These are phyloP conservation scores for Penicillium verhagenii DNA, from an alignment of 495 filamentous ascomycete species.

Conservation along the genomic window DNA sequence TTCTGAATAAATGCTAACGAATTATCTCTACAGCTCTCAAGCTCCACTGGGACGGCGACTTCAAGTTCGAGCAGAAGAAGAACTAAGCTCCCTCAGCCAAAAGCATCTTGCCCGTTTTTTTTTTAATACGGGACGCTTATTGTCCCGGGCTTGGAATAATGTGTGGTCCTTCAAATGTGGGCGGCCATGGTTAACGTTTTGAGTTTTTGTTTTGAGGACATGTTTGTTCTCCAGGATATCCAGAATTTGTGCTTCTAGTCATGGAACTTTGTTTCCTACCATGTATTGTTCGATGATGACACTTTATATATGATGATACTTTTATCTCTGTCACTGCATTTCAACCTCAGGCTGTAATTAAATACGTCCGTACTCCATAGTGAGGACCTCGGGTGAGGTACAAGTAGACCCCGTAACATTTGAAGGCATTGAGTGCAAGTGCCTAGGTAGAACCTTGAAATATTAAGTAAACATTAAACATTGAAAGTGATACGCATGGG, in stretches of 20 bases:
- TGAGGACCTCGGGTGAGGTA: too few species aligned
- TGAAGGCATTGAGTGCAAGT: too few species aligned
- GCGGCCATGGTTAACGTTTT: slow-evolving; percentile 17
- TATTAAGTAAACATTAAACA: too few species aligned
- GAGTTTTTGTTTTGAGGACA: slow-evolving; percentile 13
- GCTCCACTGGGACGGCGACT: slow-evolving; percentile 32
- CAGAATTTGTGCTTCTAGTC: slow-evolving; percentile 16
- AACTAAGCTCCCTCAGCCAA: slow-evolving; percentile 6
- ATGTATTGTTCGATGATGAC: slow-evolving; percentile 11
- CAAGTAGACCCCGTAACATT: too few species aligned
- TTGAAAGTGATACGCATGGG: too few species aligned
- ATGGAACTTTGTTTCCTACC: slow-evolving; percentile 5
- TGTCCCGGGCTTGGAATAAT: slow-evolving; percentile 6
- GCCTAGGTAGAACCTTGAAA: too few species aligned
- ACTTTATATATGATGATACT: neutral
- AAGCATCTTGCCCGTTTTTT: neutral
- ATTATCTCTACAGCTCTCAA: slow-evolving; percentile 20
- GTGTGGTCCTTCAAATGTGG: slow-evolving; percentile 3
- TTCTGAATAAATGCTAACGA: neutral
- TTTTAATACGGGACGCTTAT: neutral
- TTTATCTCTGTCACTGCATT: too few species aligned
- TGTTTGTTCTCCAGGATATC: slow-evolving; percentile 17
- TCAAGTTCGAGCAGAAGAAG: slow-evolving; percentile 16
- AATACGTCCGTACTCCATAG: too few species aligned
- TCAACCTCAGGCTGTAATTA: neutral